Percentiles rank a stretch among this genome's conserved stretches.
These are phyloP conservation scores for Penicillium roqueforti DNA, from an alignment of 495 filamentous ascomycete genomes.

Conservation along the genomic window DNA sequence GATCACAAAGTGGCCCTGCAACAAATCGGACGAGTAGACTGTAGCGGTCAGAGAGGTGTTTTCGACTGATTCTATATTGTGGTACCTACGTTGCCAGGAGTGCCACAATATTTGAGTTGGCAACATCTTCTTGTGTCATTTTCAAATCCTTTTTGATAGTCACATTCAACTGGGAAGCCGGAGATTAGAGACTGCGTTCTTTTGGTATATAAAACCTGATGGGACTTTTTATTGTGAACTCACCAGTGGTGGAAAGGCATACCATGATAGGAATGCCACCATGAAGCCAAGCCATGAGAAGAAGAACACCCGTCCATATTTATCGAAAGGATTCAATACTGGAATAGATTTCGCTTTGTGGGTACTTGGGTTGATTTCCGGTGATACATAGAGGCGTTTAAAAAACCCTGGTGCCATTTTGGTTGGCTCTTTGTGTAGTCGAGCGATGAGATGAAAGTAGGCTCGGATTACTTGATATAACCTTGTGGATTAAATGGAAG, in stretches of 20 bases:
- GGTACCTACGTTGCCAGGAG: slow-evolving; percentile 73
- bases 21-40: slow-evolving; percentile 78
- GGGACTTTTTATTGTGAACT: slow-evolving; percentile 23
- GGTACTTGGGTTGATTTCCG: slow-evolving; percentile 66
- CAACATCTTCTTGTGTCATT: slow-evolving; percentile 66
- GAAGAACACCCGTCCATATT: slow-evolving; percentile 87
- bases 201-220: background rate
- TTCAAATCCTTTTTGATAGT: slow-evolving; percentile 75
- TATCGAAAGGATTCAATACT: slow-evolving; percentile 70
- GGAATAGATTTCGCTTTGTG: slow-evolving; percentile 79
- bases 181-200: background rate
- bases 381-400: slow-evolving; percentile 32
- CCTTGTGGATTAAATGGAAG: background rate
- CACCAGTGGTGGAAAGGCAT: slow-evolving; percentile 78
- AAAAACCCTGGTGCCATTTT: slow-evolving; percentile 22
- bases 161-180: slow-evolving; percentile 53
- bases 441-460: background rate
- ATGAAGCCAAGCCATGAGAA: slow-evolving; percentile 96
- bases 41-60: slow-evolving; percentile 14
- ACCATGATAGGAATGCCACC: slow-evolving; percentile 91
- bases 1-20: slow-evolving; percentile 80
- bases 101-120: slow-evolving; percentile 90
- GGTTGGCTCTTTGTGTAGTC: background rate
- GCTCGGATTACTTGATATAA: background rate
- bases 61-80: background rate